phyloP scores from a whole-genome alignment of 2,329 filamentous ascomycete species.

The Mycosphaerella sp. region DNA sequence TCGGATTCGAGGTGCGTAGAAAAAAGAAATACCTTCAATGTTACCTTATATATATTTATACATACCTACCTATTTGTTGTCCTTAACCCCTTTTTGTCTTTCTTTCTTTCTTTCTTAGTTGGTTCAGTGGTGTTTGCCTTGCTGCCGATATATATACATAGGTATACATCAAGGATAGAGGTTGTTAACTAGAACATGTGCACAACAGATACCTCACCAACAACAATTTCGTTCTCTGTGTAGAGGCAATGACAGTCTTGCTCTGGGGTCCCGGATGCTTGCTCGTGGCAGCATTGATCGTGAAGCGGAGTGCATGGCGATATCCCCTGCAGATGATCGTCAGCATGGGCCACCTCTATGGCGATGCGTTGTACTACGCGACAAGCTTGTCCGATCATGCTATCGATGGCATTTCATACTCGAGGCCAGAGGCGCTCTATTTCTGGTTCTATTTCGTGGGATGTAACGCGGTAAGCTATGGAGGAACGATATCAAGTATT shows the following conservation, averaged over 20 bases:
- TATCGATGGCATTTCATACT: conserved; percentile 50
- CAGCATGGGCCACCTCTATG: conserved; percentile 59
- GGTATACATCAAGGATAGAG: too few species aligned
- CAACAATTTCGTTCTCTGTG: conserved; percentile 77
- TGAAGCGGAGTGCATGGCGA: conserved; percentile 50
- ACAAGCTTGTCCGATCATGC: conserved; percentile 58
- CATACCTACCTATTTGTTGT: too few species aligned
- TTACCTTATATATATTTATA: too few species aligned
- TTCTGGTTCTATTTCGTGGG: conserved; percentile 60
- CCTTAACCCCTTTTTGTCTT: too few species aligned
- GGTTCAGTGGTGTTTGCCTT: too few species aligned
- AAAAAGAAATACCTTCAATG: too few species aligned
- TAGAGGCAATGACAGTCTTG: conserved; percentile 77
- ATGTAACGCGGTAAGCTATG: conserved; percentile 45
- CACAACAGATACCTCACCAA: conserved; percentile 64
- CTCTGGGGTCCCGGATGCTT: conserved; percentile 59
- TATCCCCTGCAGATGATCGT: conserved; percentile 56
- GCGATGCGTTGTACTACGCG: conserved; percentile 58
- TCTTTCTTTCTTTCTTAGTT: too few species aligned
- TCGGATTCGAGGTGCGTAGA: conserved; percentile 66
- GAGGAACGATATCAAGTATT: too few species aligned
- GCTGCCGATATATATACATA: too few species aligned
- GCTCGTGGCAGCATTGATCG: conserved; percentile 50
- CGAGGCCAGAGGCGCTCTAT: conserved; percentile 57
- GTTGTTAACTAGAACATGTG: too few species aligned